Evolutionary conservation across 306 rosid species (phyloP), one percentile per base, ranked within the genome.

Genomic region (Vigna unguiculata): DNA sequence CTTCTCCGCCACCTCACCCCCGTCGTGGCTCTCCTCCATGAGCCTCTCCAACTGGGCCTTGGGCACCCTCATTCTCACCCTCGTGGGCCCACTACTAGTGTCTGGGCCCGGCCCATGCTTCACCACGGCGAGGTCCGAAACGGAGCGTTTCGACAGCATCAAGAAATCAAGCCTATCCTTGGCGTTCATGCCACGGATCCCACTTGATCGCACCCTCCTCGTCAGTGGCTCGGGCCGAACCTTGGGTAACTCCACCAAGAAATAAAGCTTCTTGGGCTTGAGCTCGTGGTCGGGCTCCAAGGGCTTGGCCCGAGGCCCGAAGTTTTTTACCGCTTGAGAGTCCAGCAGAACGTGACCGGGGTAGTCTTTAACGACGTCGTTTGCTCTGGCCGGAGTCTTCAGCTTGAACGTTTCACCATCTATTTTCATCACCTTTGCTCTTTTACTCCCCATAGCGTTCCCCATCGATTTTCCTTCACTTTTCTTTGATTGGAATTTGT

Each of bases 401-500:
- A 88, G 32, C 75, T 91, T 88, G 77, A 91, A 60, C 40, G 88
- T 90, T 73, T 93, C 98, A 0, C 98, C 98, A 20, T 87, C 83
- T 41, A 88, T 81, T 68, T 87, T 93, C 98, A 93, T 90, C 47
- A 93, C 91, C 76, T 93, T 93, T 24, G 89, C 91, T 74, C 72
- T 88, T 34, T 60, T 90, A 59, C 85, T 85, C 34, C 93, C 90
- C 0, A 92, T 22, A 7, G 74, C 71, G 86, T 93, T 93, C 32
- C 98, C 98, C 98, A 93, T 93, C 38, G 64, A 49, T 49, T 16
- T 55, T 14, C 7, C 24, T 17, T 45, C 8, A 36, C n/a, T 2
- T 53, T 49, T 7, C 20, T 15, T 8, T 47, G 21, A n/a, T 49
- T 49, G 9, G 11, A n/a, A 49, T 49, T 49, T 49, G 21, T 9